Conservation (phyloP, 2,329 filamentous ascomycete genomes). For the Colletotrichum sp. region DNA sequence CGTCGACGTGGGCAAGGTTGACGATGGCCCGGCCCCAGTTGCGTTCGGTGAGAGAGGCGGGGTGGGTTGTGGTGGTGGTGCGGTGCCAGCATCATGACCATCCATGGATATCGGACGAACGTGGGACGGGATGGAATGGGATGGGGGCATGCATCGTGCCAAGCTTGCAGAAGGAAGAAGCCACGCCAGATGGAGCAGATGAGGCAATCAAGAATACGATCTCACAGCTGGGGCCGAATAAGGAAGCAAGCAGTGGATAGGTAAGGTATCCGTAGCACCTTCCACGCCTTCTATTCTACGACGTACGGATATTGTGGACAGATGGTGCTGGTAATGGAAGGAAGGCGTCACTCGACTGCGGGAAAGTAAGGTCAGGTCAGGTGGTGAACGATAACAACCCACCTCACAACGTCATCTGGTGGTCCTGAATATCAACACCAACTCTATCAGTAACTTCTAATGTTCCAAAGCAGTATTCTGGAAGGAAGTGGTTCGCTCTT, state of each 20-base stretch:
- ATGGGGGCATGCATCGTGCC: not conserved
- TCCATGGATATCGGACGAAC: not conserved
- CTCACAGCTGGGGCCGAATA: not conserved
- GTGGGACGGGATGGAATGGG: not conserved
- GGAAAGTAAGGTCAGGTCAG: not conserved
- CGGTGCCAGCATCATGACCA: not conserved
- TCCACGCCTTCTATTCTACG: not conserved
- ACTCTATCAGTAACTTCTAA: not conserved
- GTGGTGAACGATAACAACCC: not conserved
- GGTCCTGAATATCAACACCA: not conserved
- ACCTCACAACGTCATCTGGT: not conserved
- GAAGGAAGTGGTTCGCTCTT: not conserved
- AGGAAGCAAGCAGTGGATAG: not conserved
- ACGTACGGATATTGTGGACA: not conserved
- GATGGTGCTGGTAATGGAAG: not conserved
- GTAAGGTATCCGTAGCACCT: not conserved
- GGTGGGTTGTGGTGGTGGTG: not conserved
- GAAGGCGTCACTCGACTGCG: not conserved
- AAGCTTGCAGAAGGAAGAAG: not conserved
- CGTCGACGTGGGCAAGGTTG: not conserved
- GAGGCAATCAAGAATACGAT: not conserved
- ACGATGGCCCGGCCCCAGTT: not conserved
- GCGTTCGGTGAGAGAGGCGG: slow-evolving; percentile 6
- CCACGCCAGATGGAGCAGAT: not conserved
- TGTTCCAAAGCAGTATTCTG: not conserved